phyloP scores from a whole-genome alignment of 1,284 basidiomycete genomes.

The Austroboletus rostrupii region DNA sequence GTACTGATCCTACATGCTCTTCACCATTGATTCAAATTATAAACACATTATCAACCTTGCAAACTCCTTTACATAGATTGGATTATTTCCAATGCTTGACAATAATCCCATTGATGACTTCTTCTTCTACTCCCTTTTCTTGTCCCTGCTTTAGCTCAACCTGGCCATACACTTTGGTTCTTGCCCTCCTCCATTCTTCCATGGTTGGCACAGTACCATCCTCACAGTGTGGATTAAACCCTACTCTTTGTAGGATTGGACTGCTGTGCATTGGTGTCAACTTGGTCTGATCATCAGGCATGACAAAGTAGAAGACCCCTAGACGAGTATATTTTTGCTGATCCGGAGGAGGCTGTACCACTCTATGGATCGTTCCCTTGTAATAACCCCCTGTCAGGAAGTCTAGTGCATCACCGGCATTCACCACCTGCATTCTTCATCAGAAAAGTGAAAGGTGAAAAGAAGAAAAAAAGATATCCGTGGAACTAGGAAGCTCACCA shows the following conservation, averaged over 20 bases:
- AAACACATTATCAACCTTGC: too few species aligned
- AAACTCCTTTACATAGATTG: too few species aligned
- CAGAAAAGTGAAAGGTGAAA: not conserved
- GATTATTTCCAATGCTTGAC: constrained; percentile 43
- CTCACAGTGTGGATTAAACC: too few species aligned
- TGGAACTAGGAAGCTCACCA: not conserved
- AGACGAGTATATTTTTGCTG: too few species aligned
- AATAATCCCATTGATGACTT: constrained; percentile 38
- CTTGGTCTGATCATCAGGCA: constrained; percentile 28
- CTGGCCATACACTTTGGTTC: constrained; percentile 24
- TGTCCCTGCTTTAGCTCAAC: constrained; percentile 28
- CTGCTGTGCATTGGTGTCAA: constrained; percentile 29
- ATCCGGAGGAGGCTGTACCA: constrained; percentile 36
- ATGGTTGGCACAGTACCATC: too few species aligned
- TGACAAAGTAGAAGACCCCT: too few species aligned
- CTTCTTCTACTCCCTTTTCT: constrained; percentile 37
- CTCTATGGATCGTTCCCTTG: constrained; percentile 42
- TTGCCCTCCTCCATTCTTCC: too few species aligned
- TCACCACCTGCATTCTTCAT: constrained; percentile 47
- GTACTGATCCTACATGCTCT: too few species aligned
- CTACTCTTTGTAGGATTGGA: constrained; percentile 19
- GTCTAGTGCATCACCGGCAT: constrained; percentile 30
- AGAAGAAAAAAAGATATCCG: too few species aligned
- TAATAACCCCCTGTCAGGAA: constrained; percentile 52
- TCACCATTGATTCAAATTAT: too few species aligned